Conservation (phyloP, 805 yeast species). For the Komagataella phaffii region DNA sequence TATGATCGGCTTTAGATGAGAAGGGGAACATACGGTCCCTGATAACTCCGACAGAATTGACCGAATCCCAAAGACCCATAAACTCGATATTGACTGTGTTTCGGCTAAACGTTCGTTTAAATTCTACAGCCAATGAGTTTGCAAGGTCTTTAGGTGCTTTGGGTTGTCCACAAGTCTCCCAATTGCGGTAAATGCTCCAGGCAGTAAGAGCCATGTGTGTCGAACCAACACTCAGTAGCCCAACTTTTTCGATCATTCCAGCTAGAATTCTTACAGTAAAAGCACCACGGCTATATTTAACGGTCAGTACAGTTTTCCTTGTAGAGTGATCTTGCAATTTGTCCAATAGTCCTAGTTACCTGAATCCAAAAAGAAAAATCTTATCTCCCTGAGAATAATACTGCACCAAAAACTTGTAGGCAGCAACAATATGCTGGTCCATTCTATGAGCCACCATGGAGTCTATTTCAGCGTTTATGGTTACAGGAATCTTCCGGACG, state of each 20-base stretch:
- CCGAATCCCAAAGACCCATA: constrained; percentile 60
- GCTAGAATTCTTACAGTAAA: constrained; percentile 51
- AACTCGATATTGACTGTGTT: constrained; percentile 31
- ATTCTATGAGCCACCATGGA: constrained; percentile 39
- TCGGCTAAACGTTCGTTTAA: constrained; percentile 39
- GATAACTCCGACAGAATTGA: constrained; percentile 50
- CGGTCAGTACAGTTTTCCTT: background rate
- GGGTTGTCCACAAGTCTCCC: constrained; percentile 53
- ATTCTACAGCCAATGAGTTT: constrained; percentile 35
- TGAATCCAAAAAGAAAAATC: constrained; percentile 45
- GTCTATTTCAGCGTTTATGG: constrained; percentile 17
- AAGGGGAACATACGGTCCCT: constrained; percentile 47
- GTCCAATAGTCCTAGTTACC: constrained; percentile 10
- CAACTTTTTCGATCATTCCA: constrained; percentile 56
- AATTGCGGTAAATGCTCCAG: constrained; percentile 46
- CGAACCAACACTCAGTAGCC: constrained; percentile 38
- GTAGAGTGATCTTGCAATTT: background rate
- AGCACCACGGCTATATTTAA: constrained; percentile 36
- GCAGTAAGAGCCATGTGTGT: constrained; percentile 46
- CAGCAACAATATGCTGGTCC: constrained; percentile 42
- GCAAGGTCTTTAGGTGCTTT: constrained; percentile 23
- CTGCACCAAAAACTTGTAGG: constrained; percentile 37
- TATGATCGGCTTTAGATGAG: constrained; percentile 33
- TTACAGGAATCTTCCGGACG: constrained; percentile 3
- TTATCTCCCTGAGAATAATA: constrained; percentile 35